A percentile compares a stretch with the other conserved stretches of the same genome.
phyloP scores from a whole-genome alignment of 2,329 filamentous ascomycete genomes.

The Neofusicoccum sp. region DNA sequence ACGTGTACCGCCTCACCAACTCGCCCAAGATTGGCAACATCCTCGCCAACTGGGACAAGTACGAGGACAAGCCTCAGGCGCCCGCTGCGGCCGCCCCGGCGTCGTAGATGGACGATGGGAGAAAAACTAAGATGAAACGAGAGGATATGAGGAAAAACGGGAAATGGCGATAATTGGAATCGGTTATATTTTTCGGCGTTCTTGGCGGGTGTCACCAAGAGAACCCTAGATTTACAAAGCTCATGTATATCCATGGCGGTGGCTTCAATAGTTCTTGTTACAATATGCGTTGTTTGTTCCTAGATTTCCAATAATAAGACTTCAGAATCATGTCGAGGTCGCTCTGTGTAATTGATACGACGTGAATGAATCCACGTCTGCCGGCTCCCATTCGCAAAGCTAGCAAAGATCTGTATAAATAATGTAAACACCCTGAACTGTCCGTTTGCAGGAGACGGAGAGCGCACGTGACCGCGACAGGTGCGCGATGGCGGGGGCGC shows the following conservation, averaged over 20 bases:
- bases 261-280: not conserved
- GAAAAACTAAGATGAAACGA: not conserved
- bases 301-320: not conserved
- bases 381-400: not conserved
- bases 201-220: not conserved
- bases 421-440: not conserved
- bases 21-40: slow-evolving; percentile 71
- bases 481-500: not conserved
- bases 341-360: not conserved
- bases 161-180: slow-evolving; percentile 5
- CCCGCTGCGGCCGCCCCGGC: slow-evolving; percentile 21
- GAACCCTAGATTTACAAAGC: not conserved
- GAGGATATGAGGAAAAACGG: slow-evolving; percentile 6
- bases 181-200: slow-evolving; percentile 8
- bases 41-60: slow-evolving; percentile 70
- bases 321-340: not conserved
- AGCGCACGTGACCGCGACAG: not conserved
- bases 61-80: slow-evolving; percentile 42
- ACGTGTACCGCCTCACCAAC: slow-evolving; percentile 93
- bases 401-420: not conserved
- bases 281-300: not conserved
- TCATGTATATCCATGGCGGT: slow-evolving; percentile 13
- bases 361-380: not conserved
- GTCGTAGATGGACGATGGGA: not conserved
- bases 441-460: too few relatives aligned